A percentile compares a stretch with the other conserved stretches of the same genome.
Conservation (phyloP, 768 basidiomycete species). For the Mycena crocata region DNA sequence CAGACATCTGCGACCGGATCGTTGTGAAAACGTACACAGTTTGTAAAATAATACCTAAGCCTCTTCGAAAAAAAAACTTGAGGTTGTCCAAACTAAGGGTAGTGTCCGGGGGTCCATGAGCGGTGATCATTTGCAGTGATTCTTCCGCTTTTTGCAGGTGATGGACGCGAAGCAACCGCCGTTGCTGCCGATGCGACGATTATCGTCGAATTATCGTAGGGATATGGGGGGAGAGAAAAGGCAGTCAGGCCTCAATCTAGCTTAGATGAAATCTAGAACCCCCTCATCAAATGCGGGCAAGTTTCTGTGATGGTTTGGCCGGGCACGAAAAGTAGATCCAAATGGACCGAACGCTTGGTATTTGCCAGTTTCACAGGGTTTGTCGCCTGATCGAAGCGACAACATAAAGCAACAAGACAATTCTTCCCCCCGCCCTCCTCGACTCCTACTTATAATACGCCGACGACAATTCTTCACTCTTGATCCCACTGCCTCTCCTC, state of each 20-base stretch:
- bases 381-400: conserved; percentile 29
- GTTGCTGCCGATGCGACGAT: conserved; percentile 18
- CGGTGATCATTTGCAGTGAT: no score
- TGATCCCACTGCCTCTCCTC: conserved; percentile 64
- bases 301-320: conserved; percentile 1
- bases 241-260: conserved; percentile 23
- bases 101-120: no score
- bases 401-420: conserved; percentile 32
- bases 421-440: conserved; percentile 34
- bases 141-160: no score
- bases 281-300: not conserved
- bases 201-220: conserved; percentile 2
- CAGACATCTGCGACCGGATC: no score
- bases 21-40: no score
- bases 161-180: conserved; percentile 24
- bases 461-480: conserved; percentile 48
- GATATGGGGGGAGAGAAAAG: conserved; percentile 7
- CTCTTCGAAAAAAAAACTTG: no score
- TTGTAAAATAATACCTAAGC: no score
- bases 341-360: conserved; percentile 30
- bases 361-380: conserved; percentile 28
- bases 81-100: no score
- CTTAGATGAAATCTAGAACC: conserved; percentile 33
- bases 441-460: conserved; percentile 35
- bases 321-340: conserved; percentile 10